phyloP scores from a whole-genome alignment of 805 yeast species.

The Martiniozyma abietophila region DNA sequence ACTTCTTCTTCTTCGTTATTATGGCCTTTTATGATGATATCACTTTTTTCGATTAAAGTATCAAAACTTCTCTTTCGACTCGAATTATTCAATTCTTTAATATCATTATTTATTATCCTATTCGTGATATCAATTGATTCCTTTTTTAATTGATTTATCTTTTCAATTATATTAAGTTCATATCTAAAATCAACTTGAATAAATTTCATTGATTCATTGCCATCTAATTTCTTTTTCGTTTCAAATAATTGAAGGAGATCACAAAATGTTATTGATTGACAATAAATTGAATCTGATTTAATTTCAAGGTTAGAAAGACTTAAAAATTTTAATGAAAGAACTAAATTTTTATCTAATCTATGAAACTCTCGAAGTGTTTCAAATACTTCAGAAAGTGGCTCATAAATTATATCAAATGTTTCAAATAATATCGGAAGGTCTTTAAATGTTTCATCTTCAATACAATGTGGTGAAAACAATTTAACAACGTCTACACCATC shows the following conservation, averaged over 20 bases:
- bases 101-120: no score
- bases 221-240: constrained; percentile 15
- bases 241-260: constrained; percentile 17
- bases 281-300: constrained; percentile 19
- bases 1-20: no score
- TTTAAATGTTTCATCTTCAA: constrained; percentile 20
- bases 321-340: constrained; percentile 13
- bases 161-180: no score
- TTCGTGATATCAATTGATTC: no score
- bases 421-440: constrained; percentile 17
- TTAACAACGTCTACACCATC: constrained; percentile 21
- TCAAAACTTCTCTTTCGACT: no score
- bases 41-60: no score
- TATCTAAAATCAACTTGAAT: constrained; percentile 16
- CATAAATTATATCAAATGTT: constrained; percentile 7
- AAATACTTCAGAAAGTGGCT: constrained; percentile 11
- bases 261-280: constrained; percentile 12
- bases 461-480: constrained; percentile 14
- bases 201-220: constrained; percentile 18
- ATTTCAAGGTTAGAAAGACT: constrained; percentile 18
- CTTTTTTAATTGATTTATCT: no score
- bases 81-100: no score
- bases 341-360: constrained; percentile 1
- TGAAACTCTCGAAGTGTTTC: constrained; percentile 4
- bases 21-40: no score